Evolutionary conservation across 2,329 filamentous ascomycete species (phyloP).

Genomic region (Alternaria atra): DNA sequence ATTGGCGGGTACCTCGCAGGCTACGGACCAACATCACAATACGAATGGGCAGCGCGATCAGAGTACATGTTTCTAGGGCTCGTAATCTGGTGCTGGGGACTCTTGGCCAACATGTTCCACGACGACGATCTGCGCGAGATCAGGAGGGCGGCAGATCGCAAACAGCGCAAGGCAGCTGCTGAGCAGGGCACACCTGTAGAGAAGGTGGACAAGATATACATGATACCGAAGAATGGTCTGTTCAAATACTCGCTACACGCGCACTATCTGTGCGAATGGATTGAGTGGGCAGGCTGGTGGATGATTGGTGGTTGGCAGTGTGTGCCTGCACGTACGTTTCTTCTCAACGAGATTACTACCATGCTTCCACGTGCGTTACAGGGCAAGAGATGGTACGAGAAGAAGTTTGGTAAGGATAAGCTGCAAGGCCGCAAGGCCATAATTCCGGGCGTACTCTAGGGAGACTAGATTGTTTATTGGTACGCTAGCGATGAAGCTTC

Average conservation of each 20-base stretch:
- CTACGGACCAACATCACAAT: constrained; percentile 73
- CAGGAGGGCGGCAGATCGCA: constrained; percentile 71
- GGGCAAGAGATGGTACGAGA: constrained; percentile 85
- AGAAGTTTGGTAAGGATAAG: constrained; percentile 86
- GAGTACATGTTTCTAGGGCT: constrained; percentile 69
- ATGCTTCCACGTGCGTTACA: constrained; percentile 89
- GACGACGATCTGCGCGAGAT: constrained; percentile 92
- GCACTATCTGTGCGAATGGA: constrained; percentile 96
- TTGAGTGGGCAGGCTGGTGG: constrained; percentile 93
- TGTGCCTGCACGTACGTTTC: constrained; percentile 79
- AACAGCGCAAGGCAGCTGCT: constrained; percentile 62
- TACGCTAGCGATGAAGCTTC: constrained; percentile 7
- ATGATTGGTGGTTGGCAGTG: constrained; percentile 73
- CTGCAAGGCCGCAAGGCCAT: constrained; percentile 79
- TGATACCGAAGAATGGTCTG: constrained; percentile 82
- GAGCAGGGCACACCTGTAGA: constrained; percentile 57
- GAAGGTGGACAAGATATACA: constrained; percentile 81
- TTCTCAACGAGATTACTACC: constrained; percentile 85
- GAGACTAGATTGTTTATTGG: neutral
- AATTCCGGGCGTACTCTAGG: constrained; percentile 65
- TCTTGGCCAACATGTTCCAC: constrained; percentile 84
- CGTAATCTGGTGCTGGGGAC: constrained; percentile 76
- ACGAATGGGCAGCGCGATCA: constrained; percentile 59
- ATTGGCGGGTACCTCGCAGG: constrained; percentile 84
- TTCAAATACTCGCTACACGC: constrained; percentile 87